Base-by-base conservation (phyloP, 305 asterid genomes). In the Fraxinus angustifolia region DNA sequence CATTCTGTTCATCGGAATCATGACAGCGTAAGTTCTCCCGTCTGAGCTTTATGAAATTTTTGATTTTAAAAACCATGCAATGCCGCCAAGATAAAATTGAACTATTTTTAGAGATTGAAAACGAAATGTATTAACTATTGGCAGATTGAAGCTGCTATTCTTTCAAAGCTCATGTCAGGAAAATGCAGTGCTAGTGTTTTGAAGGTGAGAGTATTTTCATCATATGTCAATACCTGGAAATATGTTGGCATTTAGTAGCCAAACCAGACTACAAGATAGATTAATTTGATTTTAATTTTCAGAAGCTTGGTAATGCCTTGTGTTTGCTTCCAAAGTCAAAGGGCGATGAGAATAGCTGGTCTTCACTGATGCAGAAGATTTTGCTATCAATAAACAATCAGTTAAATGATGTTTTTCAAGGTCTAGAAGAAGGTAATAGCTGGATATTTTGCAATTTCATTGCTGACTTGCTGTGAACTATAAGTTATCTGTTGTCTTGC, bases 291-390 rank as follows among this genome's bases (percentile, higher is more conserved):
- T 78, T 82, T 82, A 33, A 28, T 85, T 84, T 90, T 77, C 93
- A 96, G 99, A 94, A 91, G 87, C 92, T 96, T 71, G 90, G 90
- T 78, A 75, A 82, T 81, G 88, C 90, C 81, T 88, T 95, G 87
- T 89, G 93, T 33, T 84, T 89, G 86, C 98, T 92, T 84, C 97
- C 97, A 82, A 94, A 90, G 89, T 84, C 97, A 53, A 91, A 81
- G 89, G 97, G 97, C 81, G 95, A 91, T 50, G 96, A 84, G 82
- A 92, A 86, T 40, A 88, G 93, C 90, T 93, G 99, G 98, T 86
- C 83, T 28, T 45, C 87, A 65, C 87, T 94, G 94, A 88, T 93
- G 94, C 90, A 87, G 75, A 93, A 90, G 82, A 87, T 95, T 79
- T 80, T 93, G 90, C 77, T 91, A 34, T 88, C 82, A 48, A 79